Conservation (phyloP, 2,329 filamentous ascomycete genomes). For the Cladosporium sp. region DNA sequence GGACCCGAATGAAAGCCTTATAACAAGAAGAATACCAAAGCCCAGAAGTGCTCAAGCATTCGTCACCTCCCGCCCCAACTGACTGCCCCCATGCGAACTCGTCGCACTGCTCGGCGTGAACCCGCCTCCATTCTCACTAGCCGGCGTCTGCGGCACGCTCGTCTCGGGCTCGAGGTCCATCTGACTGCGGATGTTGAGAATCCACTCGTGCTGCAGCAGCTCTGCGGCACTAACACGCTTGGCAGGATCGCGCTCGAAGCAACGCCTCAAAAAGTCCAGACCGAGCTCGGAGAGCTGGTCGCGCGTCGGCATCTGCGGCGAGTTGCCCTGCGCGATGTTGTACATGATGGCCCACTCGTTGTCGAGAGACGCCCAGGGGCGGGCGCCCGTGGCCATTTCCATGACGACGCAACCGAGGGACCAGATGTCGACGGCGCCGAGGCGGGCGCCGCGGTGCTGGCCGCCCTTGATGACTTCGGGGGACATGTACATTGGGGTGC, state of each 20-base stretch:
- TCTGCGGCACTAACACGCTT: slow-evolving; percentile 82
- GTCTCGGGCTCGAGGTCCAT: slow-evolving; percentile 51
- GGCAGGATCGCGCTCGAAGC: slow-evolving; percentile 82
- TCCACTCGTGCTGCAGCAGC: slow-evolving; percentile 92
- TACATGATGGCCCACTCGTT: slow-evolving; percentile 99
- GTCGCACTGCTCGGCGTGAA: slow-evolving; percentile 11
- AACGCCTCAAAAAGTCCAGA: slow-evolving; percentile 83
- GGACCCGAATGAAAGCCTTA: neutral
- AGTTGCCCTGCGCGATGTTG: slow-evolving; percentile 97
- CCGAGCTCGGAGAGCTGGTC: slow-evolving; percentile 85
- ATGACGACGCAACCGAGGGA: slow-evolving; percentile 94
- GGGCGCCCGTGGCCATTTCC: slow-evolving; percentile 93
- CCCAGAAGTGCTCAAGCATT: neutral
- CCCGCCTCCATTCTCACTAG: slow-evolving; percentile 18
- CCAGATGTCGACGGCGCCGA: slow-evolving; percentile 92
- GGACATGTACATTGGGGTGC: slow-evolving; percentile 99
- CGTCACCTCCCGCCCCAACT: neutral
- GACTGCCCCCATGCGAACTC: slow-evolving; percentile 12
- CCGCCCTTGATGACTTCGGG: slow-evolving; percentile 97
- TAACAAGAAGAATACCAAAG: neutral
- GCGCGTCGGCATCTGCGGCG: slow-evolving; percentile 75
- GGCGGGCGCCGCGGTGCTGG: slow-evolving; percentile 68
- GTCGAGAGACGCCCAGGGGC: slow-evolving; percentile 93
- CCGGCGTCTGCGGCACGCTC: slow-evolving; percentile 44
- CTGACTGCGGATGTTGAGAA: slow-evolving; percentile 52